Evolutionary conservation across 2,329 filamentous ascomycete species (phyloP), one percentile per base, ranked within the genome.

Genomic region (Apiospora phragmitis): DNA sequence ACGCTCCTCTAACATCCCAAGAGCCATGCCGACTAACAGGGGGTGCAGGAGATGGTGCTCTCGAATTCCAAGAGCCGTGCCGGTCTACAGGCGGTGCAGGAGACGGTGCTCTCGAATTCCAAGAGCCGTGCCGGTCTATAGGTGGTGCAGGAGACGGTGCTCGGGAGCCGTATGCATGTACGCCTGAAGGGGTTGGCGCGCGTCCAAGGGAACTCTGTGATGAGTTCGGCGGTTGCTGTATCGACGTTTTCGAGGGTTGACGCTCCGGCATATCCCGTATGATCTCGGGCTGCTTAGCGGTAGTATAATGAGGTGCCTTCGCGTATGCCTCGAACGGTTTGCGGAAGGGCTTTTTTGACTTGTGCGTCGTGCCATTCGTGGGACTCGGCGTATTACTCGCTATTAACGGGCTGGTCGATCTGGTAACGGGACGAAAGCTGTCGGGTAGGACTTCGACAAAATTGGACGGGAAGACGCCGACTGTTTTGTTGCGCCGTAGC

Each of bases 391-490:
- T 85, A 76, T 84, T 86, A 75, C 85, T 87, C 72, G 75, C 83
- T 73, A 90, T 84, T 82, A 94, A 82, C 1, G 89, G 88, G 76
- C 89, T 91, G 69, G 85, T 85, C 41, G 88, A 86, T 78, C 91
- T 85, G 59, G 85, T 86, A 76, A 91, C 90, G 72, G 96, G 96
- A 70, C 93, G 91, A 80, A 97, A 98, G 80, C 91, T 89, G 71
- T 96, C 90, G 70, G 93, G 92, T 42, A 99, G 88, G 7, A 99
- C 88, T 80, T 97, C 90, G 79, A 99, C 96, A 79, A 99, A 99
- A 83, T 99, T 99, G 77, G 95, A 98, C 0, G 96, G 96, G 78
- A 99, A 99, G 26, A 96, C 86, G 69, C 96, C 96, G 77, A 98
- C 92, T 77, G 95, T 91, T 81, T 93, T 92, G 83, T 99, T 96